Percentiles rank a stretch among this genome's conserved stretches.
Conservation (phyloP, 768 basidiomycete genomes). For the Rhodocollybia butyracea region DNA sequence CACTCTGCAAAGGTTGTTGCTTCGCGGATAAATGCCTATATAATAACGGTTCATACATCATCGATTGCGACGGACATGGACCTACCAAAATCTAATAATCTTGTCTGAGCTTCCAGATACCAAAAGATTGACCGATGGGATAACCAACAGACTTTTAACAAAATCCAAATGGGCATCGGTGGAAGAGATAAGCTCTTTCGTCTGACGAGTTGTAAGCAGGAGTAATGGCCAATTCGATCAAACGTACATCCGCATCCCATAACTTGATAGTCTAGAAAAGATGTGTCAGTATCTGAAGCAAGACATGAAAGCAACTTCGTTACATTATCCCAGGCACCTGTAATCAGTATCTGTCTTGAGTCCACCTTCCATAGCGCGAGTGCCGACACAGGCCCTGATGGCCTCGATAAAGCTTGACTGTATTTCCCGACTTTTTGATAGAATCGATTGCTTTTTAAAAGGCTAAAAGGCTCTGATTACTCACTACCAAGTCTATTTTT, state of each 20-base stretch:
- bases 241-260: slow-evolving; percentile 75
- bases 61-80: slow-evolving; percentile 2
- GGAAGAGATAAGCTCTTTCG: slow-evolving; percentile 64
- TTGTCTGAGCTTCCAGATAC: slow-evolving; percentile 92
- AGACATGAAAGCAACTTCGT: background rate
- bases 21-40: slow-evolving; percentile 56
- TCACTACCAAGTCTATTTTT: slow-evolving; percentile 75
- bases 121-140: slow-evolving; percentile 63
- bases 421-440: slow-evolving; percentile 79
- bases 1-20: slow-evolving; percentile 38
- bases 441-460: no score
- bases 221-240: slow-evolving; percentile 4
- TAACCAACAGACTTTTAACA: slow-evolving; percentile 76
- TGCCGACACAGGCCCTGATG: slow-evolving; percentile 86
- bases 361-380: slow-evolving; percentile 51
- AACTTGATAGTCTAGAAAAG: slow-evolving; percentile 72
- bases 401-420: slow-evolving; percentile 70
- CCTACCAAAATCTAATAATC: slow-evolving; percentile 80
- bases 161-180: slow-evolving; percentile 86
- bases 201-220: slow-evolving; percentile 39
- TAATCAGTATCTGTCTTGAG: slow-evolving; percentile 55
- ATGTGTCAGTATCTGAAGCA: background rate
- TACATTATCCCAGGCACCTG: slow-evolving; percentile 93
- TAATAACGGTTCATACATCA: background rate
- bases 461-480: background rate